A percentile compares a stretch with the other conserved stretches of the same genome.
These are phyloP conservation scores for Pezicula rhizophila DNA, from an alignment of 2,329 filamentous ascomycete genomes.

Conservation along the genomic window DNA sequence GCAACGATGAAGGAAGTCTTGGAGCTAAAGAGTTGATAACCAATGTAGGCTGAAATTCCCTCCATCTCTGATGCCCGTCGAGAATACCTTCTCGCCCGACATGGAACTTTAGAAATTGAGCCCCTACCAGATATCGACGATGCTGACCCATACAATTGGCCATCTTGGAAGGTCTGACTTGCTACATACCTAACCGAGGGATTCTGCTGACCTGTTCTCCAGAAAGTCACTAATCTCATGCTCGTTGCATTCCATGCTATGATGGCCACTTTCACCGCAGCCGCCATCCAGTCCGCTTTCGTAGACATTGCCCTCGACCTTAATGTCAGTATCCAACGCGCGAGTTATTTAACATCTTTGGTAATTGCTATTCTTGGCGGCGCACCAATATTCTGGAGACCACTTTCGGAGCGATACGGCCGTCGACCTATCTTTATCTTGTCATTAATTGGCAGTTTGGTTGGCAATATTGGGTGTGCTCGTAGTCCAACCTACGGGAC, in stretches of 20 bases:
- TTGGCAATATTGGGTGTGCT: constrained; percentile 46
- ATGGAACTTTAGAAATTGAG: too few species aligned
- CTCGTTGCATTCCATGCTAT: constrained; percentile 47
- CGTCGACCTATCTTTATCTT: constrained; percentile 43
- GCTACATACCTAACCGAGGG: constrained; percentile 14
- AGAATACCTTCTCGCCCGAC: too few species aligned
- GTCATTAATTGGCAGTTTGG: constrained; percentile 36
- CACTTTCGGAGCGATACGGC: constrained; percentile 43
- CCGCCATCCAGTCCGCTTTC: constrained; percentile 44
- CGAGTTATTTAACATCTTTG: constrained; percentile 43
- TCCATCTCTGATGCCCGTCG: too few species aligned
- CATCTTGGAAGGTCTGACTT: constrained; percentile 39
- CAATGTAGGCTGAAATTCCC: too few species aligned
- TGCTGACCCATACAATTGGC: constrained; percentile 50
- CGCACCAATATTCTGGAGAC: constrained; percentile 47
- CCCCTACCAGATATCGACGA: constrained; percentile 7
- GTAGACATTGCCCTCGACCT: constrained; percentile 40
- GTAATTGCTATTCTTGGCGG: constrained; percentile 45
- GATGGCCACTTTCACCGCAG: constrained; percentile 46
- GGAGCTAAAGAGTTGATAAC: too few species aligned
- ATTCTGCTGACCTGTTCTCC: not conserved
- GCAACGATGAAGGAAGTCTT: too few species aligned
- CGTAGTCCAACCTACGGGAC: constrained; percentile 39
- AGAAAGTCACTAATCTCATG: constrained; percentile 42
- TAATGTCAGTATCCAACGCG: constrained; percentile 34